Base-by-base conservation (phyloP, 2,329 filamentous ascomycete species). In the Penicillium oxalicum region DNA sequence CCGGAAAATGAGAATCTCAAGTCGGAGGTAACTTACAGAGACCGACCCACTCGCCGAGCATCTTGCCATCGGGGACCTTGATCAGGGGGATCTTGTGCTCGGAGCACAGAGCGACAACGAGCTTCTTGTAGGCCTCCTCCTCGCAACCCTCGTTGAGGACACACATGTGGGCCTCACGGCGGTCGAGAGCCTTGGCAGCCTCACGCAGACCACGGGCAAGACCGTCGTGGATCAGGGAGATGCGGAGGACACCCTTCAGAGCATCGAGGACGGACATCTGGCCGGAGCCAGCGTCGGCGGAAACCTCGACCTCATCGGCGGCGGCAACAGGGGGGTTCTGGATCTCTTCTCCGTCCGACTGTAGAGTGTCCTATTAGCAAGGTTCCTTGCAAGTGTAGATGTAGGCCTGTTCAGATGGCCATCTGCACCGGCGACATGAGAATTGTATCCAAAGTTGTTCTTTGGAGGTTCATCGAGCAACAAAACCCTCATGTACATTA, bases 261-360 rank as follows among this genome's bases (percentile, higher is more conserved):
- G 93, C 93, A 70, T 98, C 93, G 66, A 96, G 85, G 69, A 97
- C 91, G 73, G 88, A 91, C 91, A 98, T 97, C 81, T 89, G 67
- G 60, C 73, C 71, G 70, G 80, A 79, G 74, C 84, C 75, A 73
- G 86, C 86, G 79, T 95, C 91, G 76, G 87, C 90, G 72, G 86
- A 86, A 74, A 96, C 90, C 79, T 97, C 91, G 77, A 97, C 91
- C 82, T 96, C 93, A 67, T 84, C 82, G 69, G 79, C 90, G 72
- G 88, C 87, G 57, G 71, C 75, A 65, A 77, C 72, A 77, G 88
- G 66, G 67, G 68, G 68, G 76, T 85, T 84, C 77, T 83, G 86
- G 77, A 85, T 90, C 87, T 97, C 91, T 96, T 97, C 93, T 97
- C 91, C 91, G 90, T 97, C 91, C 90, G 91, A 97, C 93, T 96